Base-by-base conservation (phyloP, 345 rosid genomes). In the Carallia brachiata region DNA sequence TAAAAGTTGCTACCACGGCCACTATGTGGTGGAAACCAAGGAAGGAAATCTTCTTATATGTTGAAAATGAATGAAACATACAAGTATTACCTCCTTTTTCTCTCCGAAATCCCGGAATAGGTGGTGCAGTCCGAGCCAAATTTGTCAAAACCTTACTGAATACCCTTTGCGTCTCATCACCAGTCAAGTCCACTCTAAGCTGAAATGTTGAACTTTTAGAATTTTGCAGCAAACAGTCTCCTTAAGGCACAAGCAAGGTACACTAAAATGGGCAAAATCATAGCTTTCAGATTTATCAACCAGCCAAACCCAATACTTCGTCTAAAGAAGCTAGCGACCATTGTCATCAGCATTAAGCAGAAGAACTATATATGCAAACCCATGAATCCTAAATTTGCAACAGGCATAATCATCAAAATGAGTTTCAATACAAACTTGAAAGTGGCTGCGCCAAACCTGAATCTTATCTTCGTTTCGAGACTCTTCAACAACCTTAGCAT, bases 21-120 rank as follows among this genome's bases (percentile, higher is more conserved):
- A 19, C 13, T n/a, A 12, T 7, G 19, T 30, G 1, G 12, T 27
- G 58, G 30, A n/a, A 19, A 55, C 31, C 59, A 55, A 23, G 23
- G 31, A 30, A 27, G 28, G 60, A 30, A 12, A 44, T 44, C 16
- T 55, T 55, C 32, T n/a, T 30, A 55, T 23, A 8, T 8, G 31
- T 19, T 30, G 31, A 55, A 55, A 55, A 19, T 55, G 6, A 30
- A 30, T 7, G 27, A 27, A 13, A 27, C 3, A 23, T 3, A 36
- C 19, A 70, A 5, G n/a, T 30, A 71, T 52, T 71, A 88, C 93
- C 93, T 70, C 93, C 93, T 75, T 86, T 86, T 72, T 83, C 75
- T 63, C 84, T 69, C 16, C 88, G 84, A 75, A 88, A 88, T 65
- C 93, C 93, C 6, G 87, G 90, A 73, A 88, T 70, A 30, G 88